Conservation (phyloP, 495 filamentous ascomycete species). For the Aspergillus panamensis region DNA sequence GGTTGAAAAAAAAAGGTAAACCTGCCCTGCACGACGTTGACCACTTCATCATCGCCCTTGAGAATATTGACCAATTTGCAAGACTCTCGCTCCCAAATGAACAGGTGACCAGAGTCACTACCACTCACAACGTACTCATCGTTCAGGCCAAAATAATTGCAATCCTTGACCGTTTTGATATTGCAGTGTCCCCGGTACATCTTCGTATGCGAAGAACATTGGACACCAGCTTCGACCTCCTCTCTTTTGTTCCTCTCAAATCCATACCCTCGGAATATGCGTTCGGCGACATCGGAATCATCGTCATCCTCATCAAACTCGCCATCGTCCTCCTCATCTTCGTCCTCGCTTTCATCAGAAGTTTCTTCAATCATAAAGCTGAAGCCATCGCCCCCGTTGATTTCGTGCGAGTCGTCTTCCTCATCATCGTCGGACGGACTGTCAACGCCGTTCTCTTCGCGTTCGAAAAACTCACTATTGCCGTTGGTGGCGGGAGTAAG, state of each 20-base stretch:
- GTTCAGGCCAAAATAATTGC: slow-evolving; percentile 67
- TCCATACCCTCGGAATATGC: slow-evolving; percentile 23
- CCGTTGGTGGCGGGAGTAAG: slow-evolving; percentile 4
- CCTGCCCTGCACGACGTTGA: slow-evolving; percentile 67
- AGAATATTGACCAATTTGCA: slow-evolving; percentile 63
- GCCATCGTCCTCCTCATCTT: slow-evolving; percentile 14
- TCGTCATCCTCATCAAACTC: slow-evolving; percentile 32
- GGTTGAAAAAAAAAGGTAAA: neutral
- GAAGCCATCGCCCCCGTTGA: neutral
- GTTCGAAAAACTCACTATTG: slow-evolving; percentile 12
- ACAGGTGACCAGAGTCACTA: slow-evolving; percentile 65
- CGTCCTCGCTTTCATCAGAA: slow-evolving; percentile 5
- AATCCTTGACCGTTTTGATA: slow-evolving; percentile 70
- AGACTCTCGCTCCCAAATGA: slow-evolving; percentile 69
- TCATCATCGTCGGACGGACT: slow-evolving; percentile 10
- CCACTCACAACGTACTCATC: slow-evolving; percentile 76
- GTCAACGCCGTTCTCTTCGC: slow-evolving; percentile 24
- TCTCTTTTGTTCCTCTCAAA: slow-evolving; percentile 35
- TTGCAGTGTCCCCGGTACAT: slow-evolving; percentile 69
- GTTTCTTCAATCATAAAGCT: neutral
- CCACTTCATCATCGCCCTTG: slow-evolving; percentile 67
- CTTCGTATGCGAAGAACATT: slow-evolving; percentile 56
- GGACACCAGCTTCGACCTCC: slow-evolving; percentile 51
- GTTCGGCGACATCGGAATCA: slow-evolving; percentile 30
- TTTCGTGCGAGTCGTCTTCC: slow-evolving; percentile 7